A percentile compares a stretch with the other conserved stretches of the same genome.
Conservation (phyloP, 352 stramenopile genomes). For the Phytophthora crassamura region DNA sequence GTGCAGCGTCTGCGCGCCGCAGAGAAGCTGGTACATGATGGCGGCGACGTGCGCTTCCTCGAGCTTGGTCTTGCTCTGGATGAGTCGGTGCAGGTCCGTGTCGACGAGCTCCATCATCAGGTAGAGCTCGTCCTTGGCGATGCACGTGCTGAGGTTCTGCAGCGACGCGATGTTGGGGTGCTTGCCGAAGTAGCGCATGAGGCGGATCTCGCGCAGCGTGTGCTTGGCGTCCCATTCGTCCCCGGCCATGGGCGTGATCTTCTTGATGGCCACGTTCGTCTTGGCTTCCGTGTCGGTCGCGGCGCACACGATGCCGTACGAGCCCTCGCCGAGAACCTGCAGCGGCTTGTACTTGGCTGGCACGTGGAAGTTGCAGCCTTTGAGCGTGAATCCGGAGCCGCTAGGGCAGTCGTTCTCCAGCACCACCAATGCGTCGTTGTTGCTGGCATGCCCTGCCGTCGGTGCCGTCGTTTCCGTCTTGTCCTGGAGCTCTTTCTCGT, state of each 20-base stretch:
- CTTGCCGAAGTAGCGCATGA: slow-evolving; percentile 91
- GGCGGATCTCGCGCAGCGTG: slow-evolving; percentile 90
- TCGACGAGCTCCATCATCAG: slow-evolving; percentile 96
- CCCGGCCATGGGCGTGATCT: slow-evolving; percentile 92
- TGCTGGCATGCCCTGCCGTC: slow-evolving; percentile 1
- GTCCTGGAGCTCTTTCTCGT: slow-evolving; percentile 33
- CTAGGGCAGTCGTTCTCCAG: slow-evolving; percentile 66
- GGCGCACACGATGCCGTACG: slow-evolving; percentile 93
- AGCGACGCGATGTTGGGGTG: slow-evolving; percentile 91
- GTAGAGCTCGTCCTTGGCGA: slow-evolving; percentile 93
- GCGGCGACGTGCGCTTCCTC: slow-evolving; percentile 84
- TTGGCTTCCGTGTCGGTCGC: slow-evolving; percentile 78
- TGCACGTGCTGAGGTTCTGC: slow-evolving; percentile 85
- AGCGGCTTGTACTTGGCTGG: slow-evolving; percentile 78
- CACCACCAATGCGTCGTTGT: slow-evolving; percentile 30
- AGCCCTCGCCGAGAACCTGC: slow-evolving; percentile 91
- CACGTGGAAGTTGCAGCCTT: slow-evolving; percentile 89
- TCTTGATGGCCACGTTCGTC: slow-evolving; percentile 92
- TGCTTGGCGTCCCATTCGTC: slow-evolving; percentile 92
- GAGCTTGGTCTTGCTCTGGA: slow-evolving; percentile 90
- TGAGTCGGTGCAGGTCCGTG: slow-evolving; percentile 92
- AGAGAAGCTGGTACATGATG: slow-evolving; percentile 95
- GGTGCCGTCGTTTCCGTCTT: slow-evolving; percentile 14
- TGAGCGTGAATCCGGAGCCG: slow-evolving; percentile 80
- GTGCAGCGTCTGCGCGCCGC: slow-evolving; percentile 91